These are phyloP conservation scores for Pythium oligandrum DNA, from an alignment of 352 stramenopile genomes.

Conservation along the genomic window DNA sequence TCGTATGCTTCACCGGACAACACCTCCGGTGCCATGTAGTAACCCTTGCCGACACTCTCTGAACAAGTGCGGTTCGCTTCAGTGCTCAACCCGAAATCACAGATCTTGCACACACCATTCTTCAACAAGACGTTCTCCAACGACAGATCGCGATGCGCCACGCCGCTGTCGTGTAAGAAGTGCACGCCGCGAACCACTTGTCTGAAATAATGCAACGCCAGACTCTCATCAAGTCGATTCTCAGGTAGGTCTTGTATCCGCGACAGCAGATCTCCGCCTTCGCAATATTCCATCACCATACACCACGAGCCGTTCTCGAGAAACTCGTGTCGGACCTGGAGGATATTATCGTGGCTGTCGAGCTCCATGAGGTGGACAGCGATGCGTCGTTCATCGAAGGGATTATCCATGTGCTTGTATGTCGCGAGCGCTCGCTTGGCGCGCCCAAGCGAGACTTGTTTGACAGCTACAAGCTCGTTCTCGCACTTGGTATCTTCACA, in stretches of 20 bases:
- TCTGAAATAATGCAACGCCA: constrained; percentile 22
- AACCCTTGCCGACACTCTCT: constrained; percentile 18
- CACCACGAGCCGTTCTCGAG: constrained; percentile 32
- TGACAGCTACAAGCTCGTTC: constrained; percentile 38
- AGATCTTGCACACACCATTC: constrained; percentile 28
- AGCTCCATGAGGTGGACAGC: constrained; percentile 21
- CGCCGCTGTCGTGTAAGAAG: constrained; percentile 33
- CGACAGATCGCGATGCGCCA: constrained; percentile 45
- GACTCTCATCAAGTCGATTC: constrained; percentile 17
- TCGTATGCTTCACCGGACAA: constrained; percentile 32
- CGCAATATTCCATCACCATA: constrained; percentile 52
- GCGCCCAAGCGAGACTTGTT: constrained; percentile 28
- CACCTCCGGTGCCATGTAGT: constrained; percentile 64
- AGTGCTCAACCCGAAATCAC: constrained; percentile 45
- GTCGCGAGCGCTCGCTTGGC: constrained; percentile 17
- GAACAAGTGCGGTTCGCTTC: constrained; percentile 13
- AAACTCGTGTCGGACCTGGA: constrained; percentile 31
- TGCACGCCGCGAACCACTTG: constrained; percentile 26
- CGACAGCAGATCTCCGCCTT: constrained; percentile 37
- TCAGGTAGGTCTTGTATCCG: constrained; percentile 18
- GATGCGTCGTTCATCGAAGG: constrained; percentile 26
- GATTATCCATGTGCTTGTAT: constrained; percentile 35
- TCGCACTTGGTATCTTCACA: constrained; percentile 25
- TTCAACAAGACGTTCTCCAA: constrained; percentile 47
- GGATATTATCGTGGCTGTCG: constrained; percentile 28